Evolutionary conservation across 208 protist genomes (phyloP).

Genomic region (Strigomonas galati): DNA sequence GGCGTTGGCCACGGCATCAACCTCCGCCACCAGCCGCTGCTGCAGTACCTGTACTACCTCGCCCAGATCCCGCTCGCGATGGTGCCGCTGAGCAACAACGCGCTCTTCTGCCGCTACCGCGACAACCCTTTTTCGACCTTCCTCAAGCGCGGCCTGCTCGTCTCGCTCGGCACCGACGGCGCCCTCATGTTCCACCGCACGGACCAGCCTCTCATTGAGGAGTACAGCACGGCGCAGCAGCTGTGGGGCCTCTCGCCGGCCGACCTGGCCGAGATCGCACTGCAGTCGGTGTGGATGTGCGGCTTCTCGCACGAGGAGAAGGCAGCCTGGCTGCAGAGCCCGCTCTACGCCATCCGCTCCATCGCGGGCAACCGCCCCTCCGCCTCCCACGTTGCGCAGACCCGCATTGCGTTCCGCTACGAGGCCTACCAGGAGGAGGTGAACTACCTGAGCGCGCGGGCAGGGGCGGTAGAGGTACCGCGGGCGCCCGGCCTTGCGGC

Average conservation of each 20-base stretch:
- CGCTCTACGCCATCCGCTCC: conserved; percentile 57
- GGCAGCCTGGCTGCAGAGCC: conserved; percentile 53
- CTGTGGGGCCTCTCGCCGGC: conserved; percentile 77
- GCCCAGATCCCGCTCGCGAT: conserved; percentile 96
- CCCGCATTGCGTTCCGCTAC: conserved; percentile 92
- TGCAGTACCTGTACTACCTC: conserved; percentile 99
- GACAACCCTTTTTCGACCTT: conserved; percentile 95
- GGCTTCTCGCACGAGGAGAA: conserved; percentile 74
- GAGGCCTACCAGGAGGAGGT: conserved; percentile 91
- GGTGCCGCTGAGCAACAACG: conserved; percentile 98
- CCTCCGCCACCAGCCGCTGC: conserved; percentile 83
- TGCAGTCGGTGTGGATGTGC: conserved; percentile 69
- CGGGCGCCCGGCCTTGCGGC: conserved; percentile 37
- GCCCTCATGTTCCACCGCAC: conserved; percentile 97
- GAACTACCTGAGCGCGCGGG: conserved; percentile 52
- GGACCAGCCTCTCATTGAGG: conserved; percentile 87
- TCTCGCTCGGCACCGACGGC: conserved; percentile 95
- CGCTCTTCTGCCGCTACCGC: conserved; percentile 95
- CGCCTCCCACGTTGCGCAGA: conserved; percentile 93
- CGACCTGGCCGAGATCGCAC: conserved; percentile 85
- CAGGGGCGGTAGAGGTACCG: conserved; percentile 29
- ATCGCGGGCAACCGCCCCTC: conserved; percentile 83
- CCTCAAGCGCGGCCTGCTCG: conserved; percentile 94
- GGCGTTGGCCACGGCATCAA: conserved; percentile 97
- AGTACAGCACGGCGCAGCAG: conserved; percentile 87